These are phyloP conservation scores for Pythium oligandrum DNA, from an alignment of 352 stramenopile genomes.

Conservation along the genomic window DNA sequence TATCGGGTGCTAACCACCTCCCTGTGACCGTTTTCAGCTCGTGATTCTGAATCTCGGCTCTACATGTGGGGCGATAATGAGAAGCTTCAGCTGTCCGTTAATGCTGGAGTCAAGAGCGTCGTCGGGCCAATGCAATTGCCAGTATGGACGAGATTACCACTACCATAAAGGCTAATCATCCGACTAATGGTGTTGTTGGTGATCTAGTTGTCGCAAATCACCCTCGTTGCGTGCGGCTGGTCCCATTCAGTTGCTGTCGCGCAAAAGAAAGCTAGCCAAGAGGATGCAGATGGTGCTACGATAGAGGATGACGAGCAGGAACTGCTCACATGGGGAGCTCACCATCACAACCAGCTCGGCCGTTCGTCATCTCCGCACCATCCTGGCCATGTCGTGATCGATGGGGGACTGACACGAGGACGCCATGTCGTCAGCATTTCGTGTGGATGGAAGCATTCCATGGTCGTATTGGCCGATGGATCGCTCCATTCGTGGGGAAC, in stretches of 20 bases:
- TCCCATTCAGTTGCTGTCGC: slow-evolving; percentile 48
- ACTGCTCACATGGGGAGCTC: slow-evolving; percentile 48
- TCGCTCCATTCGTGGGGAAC: slow-evolving; percentile 63
- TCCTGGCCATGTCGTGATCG: neutral
- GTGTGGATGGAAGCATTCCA: slow-evolving; percentile 81
- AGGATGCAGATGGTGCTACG: neutral
- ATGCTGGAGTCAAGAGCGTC: neutral
- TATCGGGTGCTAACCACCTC: too few relatives aligned
- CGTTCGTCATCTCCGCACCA: neutral
- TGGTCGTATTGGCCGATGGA: slow-evolving; percentile 42
- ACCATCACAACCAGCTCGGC: slow-evolving; percentile 47
- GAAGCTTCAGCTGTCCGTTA: slow-evolving; percentile 30
- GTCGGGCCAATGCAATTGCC: neutral
- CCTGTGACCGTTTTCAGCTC: neutral
- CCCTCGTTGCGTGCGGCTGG: slow-evolving; percentile 66
- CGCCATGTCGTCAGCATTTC: slow-evolving; percentile 51
- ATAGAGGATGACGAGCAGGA: slow-evolving; percentile 12
- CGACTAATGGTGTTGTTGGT: too few relatives aligned
- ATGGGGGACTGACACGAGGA: slow-evolving; percentile 14
- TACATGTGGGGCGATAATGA: slow-evolving; percentile 75
- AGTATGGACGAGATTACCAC: too few relatives aligned
- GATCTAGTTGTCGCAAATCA: slow-evolving; percentile 15
- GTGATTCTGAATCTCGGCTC: slow-evolving; percentile 20
- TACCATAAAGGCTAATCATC: too few relatives aligned
- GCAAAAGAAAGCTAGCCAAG: neutral